phyloP scores from a whole-genome alignment of 208 protist genomes.

The Trichomonas tenax region DNA sequence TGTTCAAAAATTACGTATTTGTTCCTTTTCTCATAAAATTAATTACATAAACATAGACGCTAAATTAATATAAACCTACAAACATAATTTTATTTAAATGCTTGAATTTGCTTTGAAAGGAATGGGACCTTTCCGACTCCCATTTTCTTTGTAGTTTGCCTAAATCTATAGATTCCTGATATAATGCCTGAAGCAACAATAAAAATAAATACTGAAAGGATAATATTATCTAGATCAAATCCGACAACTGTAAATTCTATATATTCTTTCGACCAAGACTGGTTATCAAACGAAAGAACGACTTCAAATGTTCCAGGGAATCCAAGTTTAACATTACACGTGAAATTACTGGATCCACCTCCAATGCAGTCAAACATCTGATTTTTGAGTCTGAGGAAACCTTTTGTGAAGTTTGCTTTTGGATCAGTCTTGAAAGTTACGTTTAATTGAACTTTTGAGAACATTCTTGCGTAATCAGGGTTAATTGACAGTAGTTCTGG shows the following conservation, averaged over 20 bases:
- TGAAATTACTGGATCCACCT: neutral
- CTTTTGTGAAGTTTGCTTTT: neutral
- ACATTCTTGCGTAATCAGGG: neutral
- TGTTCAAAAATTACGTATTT: too few relatives aligned
- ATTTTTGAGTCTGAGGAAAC: neutral
- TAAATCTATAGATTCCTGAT: neutral
- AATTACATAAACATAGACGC: too few relatives aligned
- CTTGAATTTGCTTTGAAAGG: neutral
- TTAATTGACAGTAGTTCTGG: neutral
- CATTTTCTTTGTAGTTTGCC: neutral
- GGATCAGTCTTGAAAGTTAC: neutral
- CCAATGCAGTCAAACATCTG: neutral
- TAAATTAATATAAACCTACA: neutral
- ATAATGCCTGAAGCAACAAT: neutral
- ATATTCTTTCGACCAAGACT: neutral
- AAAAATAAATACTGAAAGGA: neutral
- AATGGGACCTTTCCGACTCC: neutral
- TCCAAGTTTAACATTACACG: neutral
- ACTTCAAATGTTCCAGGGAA: neutral
- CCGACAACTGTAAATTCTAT: neutral
- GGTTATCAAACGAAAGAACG: neutral
- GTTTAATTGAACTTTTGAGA: neutral
- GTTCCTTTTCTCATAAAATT: too few relatives aligned
- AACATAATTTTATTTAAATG: neutral
- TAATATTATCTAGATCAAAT: neutral